Conservation (phyloP, 371 early-diverging fungal species). For the Umbelopsis sp. region DNA sequence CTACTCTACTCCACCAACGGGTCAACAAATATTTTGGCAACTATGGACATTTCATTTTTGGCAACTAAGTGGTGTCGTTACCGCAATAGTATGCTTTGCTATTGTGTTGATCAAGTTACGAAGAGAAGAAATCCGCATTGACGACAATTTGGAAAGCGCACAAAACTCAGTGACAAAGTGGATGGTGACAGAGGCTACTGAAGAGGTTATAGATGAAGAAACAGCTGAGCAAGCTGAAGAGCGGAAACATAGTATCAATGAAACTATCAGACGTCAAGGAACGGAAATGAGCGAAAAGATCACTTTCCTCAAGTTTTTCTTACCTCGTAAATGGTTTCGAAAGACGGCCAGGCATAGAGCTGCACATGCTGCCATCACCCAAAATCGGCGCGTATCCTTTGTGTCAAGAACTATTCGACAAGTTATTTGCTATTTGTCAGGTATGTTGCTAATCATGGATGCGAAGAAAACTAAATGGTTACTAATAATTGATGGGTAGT, state of each 20-base stretch:
- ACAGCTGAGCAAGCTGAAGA: background rate
- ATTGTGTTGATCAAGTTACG: slow-evolving; percentile 22
- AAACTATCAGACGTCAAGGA: background rate
- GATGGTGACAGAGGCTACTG: background rate
- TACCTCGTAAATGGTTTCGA: background rate
- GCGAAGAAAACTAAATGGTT: background rate
- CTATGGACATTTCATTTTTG: slow-evolving; percentile 23
- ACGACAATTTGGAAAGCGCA: slow-evolving; percentile 4
- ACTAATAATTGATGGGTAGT: background rate
- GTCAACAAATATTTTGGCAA: slow-evolving; percentile 10
- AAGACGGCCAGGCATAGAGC: background rate
- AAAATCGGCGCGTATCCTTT: background rate
- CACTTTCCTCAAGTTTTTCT: background rate
- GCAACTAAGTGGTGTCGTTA: slow-evolving; percentile 18
- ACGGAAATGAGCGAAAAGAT: background rate
- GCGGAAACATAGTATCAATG: background rate
- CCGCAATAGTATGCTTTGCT: slow-evolving; percentile 19
- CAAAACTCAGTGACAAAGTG: background rate
- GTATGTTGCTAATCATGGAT: background rate
- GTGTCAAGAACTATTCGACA: slow-evolving; percentile 10
- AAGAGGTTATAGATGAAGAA: no score
- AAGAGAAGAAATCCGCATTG: slow-evolving; percentile 20
- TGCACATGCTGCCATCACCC: background rate
- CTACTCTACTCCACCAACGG: background rate
- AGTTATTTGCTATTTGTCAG: background rate